phyloP scores from a whole-genome alignment of 257 asterid genomes.

The Jacaranda copaia region DNA sequence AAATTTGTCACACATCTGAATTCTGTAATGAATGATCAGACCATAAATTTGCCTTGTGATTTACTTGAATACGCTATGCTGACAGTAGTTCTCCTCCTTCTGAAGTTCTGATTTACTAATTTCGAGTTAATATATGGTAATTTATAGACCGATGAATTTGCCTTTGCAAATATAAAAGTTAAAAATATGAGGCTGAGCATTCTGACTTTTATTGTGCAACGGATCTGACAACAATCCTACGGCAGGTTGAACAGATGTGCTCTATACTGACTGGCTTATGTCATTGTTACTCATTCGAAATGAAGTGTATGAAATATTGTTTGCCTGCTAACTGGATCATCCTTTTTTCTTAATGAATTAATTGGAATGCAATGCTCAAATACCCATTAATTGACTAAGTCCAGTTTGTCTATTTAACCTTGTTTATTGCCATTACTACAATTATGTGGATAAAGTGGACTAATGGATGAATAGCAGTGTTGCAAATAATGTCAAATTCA shows the following conservation, averaged over 20 bases:
- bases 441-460: neutral
- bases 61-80: neutral
- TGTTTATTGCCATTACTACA: constrained; percentile 7
- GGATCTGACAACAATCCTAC: constrained; percentile 2
- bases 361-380: constrained; percentile 4
- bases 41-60: constrained; percentile 21
- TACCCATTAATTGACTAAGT: neutral
- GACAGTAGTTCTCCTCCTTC: neutral
- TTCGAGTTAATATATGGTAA: constrained; percentile 23
- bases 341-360: neutral
- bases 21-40: constrained; percentile 27
- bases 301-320: constrained; percentile 16
- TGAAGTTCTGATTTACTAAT: constrained; percentile 6
- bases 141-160: constrained; percentile 14
- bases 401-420: constrained; percentile 7
- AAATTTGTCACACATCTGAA: neutral
- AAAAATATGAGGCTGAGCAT: neutral
- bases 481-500: neutral
- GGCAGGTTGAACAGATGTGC: constrained; percentile 1
- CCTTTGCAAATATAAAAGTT: neutral
- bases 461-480: neutral
- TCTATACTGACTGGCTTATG: constrained; percentile 1
- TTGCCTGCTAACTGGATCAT: neutral
- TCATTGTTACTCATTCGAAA: neutral
- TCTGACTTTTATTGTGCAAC: constrained; percentile 10